Evolutionary conservation across 148 eudicot species (phyloP).

Genomic region (Vaccinium vitisidaea): DNA sequence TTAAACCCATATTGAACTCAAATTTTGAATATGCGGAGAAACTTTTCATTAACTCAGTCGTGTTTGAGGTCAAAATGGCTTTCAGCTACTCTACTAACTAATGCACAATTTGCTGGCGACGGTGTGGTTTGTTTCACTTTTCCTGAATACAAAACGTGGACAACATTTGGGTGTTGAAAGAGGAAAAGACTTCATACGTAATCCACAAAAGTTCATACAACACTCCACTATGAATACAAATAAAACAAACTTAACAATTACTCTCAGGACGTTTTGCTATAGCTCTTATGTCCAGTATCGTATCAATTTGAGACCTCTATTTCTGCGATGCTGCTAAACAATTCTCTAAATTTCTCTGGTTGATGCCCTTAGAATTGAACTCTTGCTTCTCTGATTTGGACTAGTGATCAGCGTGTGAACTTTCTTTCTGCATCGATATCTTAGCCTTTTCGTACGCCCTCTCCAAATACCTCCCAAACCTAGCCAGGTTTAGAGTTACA

Average conservation of each 20-base stretch:
- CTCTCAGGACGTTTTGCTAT: neutral
- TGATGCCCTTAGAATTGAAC: neutral
- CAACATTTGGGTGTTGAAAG: neutral
- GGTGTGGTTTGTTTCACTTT: neutral
- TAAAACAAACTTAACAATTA: neutral
- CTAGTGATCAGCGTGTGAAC: conserved; percentile 8
- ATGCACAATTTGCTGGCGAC: neutral
- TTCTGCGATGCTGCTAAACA: conserved; percentile 4
- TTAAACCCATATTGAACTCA: neutral
- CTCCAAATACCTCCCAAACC: conserved; percentile 39
- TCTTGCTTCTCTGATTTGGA: conserved; percentile 8
- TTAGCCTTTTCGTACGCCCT: conserved; percentile 39
- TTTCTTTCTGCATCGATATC: conserved; percentile 34
- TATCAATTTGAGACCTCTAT: neutral
- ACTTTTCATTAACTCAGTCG: neutral
- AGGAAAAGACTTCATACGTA: neutral
- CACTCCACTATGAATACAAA: neutral
- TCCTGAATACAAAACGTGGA: neutral
- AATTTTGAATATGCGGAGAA: neutral
- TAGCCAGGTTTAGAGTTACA: conserved; percentile 30
- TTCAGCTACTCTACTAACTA: neutral
- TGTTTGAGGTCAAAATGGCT: neutral
- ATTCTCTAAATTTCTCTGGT: neutral
- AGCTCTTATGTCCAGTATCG: neutral
- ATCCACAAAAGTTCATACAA: neutral